phyloP scores from a whole-genome alignment of 2,329 filamentous ascomycete species.

The Knufia fluminis region DNA sequence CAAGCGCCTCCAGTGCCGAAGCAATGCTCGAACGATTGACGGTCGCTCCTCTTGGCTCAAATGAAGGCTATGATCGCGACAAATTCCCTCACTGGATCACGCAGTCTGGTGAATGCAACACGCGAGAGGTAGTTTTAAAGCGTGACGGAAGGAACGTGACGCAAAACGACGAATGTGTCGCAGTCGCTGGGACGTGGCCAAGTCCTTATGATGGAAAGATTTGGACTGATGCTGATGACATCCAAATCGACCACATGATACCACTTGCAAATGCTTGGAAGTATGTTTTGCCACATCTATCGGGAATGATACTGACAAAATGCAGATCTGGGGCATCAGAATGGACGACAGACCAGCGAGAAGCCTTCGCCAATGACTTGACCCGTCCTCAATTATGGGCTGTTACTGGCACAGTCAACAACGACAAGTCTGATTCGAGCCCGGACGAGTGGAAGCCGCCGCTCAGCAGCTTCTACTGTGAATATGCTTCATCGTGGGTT shows the following conservation, averaged over 20 bases:
- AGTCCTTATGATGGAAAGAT: slow-evolving; percentile 63
- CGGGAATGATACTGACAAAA: no score
- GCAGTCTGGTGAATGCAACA: slow-evolving; percentile 59
- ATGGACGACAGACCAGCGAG: slow-evolving; percentile 61
- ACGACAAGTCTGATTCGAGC: slow-evolving; percentile 60
- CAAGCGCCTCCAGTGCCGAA: slow-evolving; percentile 48
- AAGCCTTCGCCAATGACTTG: slow-evolving; percentile 69
- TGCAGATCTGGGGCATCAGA: slow-evolving; percentile 56
- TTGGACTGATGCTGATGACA: slow-evolving; percentile 58
- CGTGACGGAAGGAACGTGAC: slow-evolving; percentile 61
- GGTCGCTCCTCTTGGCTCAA: slow-evolving; percentile 47
- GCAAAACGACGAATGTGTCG: slow-evolving; percentile 49
- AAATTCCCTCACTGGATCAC: slow-evolving; percentile 65
- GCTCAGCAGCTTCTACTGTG: slow-evolving; percentile 53
- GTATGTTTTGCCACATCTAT: slow-evolving; percentile 33
- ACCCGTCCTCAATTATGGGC: slow-evolving; percentile 66
- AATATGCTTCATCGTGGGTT: slow-evolving; percentile 68
- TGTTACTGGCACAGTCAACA: slow-evolving; percentile 69
- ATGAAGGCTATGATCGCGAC: slow-evolving; percentile 53
- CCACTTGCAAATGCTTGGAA: slow-evolving; percentile 72
- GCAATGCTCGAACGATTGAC: slow-evolving; percentile 50
- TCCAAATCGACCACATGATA: slow-evolving; percentile 79
- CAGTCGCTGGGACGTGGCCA: slow-evolving; percentile 58
- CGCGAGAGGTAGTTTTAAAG: slow-evolving; percentile 61
- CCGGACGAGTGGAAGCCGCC: slow-evolving; percentile 71